Evolutionary conservation across 805 yeast genomes (phyloP), one percentile per base, ranked within the genome.

Genomic region (Ogataea chonburiensis): DNA sequence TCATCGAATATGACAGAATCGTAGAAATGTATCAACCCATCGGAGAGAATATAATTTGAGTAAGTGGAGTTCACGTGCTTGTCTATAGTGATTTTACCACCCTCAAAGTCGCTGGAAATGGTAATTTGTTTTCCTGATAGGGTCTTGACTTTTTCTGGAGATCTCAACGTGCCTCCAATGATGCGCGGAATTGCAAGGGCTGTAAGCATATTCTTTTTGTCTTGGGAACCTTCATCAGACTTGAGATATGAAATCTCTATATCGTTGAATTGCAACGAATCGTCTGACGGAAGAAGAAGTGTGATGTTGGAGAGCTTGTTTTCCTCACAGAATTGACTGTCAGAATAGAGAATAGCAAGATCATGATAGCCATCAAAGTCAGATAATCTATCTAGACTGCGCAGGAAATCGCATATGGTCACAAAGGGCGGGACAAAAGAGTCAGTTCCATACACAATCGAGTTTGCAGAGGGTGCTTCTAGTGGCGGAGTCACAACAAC

Each of bases 381-480:
- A 1, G 56, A 32, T 16, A 48, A 40, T 26, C 42, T 31, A 11
- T 40, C 28, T 4, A 43, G 35, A n/a, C 45, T 17, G 12, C 33
- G 19, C 7, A 76, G 42, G 8, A 69, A 49, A 3, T 64, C 65
- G 30, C 63, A 50, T 67, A 68, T 13, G 65, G 43, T 17, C 53
- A 40, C 31, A 61, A 61, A 50, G 60, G 61, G 20, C 49, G 67
- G 63, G 1, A 82, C 45, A 8, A 72, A 48, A 12, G 61, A 49
- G 38, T 75, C 76, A 2, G 83, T 66, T 1, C 84, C 87, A 40
- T 83, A 86, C 9, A 86, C 75, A 18, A 73, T 74, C 0, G 89
- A 75, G 47, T 77, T 68, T 49, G 80, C 85, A 28, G 77, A 73
- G 34, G 69, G 68, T 2, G 93, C 86, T 34, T 56, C 60, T 17